Conservation (phyloP, 768 basidiomycete species). For the Ramaria rubella region DNA sequence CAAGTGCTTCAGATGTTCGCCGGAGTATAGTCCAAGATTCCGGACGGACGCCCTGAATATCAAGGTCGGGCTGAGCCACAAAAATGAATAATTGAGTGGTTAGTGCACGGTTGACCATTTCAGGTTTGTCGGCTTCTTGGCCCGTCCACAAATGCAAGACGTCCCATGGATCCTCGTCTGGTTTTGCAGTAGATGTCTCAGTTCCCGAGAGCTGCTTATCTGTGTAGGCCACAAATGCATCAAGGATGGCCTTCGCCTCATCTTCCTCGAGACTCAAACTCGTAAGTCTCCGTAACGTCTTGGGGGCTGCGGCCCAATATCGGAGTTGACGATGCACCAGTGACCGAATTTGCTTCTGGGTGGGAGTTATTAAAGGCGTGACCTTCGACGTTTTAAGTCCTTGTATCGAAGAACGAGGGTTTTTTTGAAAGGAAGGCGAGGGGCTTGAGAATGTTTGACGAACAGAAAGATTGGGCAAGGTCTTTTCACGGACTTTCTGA, state of each 20-base stretch:
- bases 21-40: neutral
- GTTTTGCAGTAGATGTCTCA: neutral
- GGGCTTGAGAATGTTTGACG: neutral
- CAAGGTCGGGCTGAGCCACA: neutral
- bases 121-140: neutral
- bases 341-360: neutral
- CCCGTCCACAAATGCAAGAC: neutral
- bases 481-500: neutral
- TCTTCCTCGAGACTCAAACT: neutral
- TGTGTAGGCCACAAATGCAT: neutral
- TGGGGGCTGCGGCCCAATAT: neutral
- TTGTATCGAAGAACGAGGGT: neutral
- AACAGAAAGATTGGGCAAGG: neutral
- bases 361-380: neutral
- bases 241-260: neutral
- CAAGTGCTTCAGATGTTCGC: slow-evolving; percentile 3
- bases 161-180: slow-evolving; percentile 7
- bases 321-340: neutral
- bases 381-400: neutral
- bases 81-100: neutral
- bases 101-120: slow-evolving; percentile 1
- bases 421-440: neutral
- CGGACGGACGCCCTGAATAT: neutral
- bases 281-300: neutral
- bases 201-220: neutral